Conservation (phyloP, 805 yeast genomes). For the Middelhovenomyces tepae region DNA sequence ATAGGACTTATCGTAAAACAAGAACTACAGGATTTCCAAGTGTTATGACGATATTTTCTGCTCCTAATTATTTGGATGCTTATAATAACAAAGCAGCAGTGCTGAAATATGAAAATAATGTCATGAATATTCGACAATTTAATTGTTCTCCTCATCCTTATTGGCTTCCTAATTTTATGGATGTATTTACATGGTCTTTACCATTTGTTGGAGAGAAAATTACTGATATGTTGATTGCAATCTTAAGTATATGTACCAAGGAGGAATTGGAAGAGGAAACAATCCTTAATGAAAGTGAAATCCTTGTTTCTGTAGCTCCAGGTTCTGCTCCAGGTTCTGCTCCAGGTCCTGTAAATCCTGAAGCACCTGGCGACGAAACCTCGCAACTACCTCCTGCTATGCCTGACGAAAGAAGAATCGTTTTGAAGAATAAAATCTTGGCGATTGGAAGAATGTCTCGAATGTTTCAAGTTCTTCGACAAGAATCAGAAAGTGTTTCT, state of each 20-base stretch:
- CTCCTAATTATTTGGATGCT: constrained; percentile 88
- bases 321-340: constrained; percentile 5
- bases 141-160: constrained; percentile 91
- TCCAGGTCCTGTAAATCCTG: constrained; percentile 3
- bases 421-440: constrained; percentile 75
- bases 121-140: constrained; percentile 92
- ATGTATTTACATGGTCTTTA: constrained; percentile 92
- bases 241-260: constrained; percentile 88
- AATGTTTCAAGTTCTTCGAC: constrained; percentile 81
- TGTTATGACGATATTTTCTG: constrained; percentile 83
- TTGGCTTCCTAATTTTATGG: constrained; percentile 95
- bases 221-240: constrained; percentile 84
- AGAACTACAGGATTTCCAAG: constrained; percentile 82
- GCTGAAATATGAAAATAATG: constrained; percentile 80
- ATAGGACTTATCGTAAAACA: constrained; percentile 85
- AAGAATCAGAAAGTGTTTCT: constrained; percentile 78
- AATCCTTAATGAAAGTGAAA: neutral
- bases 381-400: constrained; percentile 8
- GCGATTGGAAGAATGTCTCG: constrained; percentile 96
- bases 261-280: constrained; percentile 75
- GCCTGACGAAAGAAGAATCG: constrained; percentile 28
- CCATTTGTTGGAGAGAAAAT: constrained; percentile 97
- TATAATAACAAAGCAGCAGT: constrained; percentile 95
- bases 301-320: constrained; percentile 9
- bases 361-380: constrained; percentile 16